Conservation (phyloP, 2,329 filamentous ascomycete genomes). For the Iodosphaeria phyllophila region DNA sequence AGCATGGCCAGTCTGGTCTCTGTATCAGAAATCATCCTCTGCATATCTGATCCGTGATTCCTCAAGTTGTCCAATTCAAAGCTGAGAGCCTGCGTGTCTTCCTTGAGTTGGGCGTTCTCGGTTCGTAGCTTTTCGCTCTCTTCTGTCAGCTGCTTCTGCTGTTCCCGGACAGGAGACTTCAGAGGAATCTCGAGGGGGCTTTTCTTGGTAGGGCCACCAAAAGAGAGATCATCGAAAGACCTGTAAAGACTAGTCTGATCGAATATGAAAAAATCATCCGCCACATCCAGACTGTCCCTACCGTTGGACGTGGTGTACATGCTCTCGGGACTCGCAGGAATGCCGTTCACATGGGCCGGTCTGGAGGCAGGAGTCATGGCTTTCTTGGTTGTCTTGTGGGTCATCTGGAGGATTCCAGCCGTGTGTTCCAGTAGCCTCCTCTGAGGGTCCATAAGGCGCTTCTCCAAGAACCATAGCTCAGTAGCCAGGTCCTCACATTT, state of each 20-base stretch:
- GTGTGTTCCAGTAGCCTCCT: slow-evolving; percentile 72
- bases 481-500: slow-evolving; percentile 74
- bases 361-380: slow-evolving; percentile 22
- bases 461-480: slow-evolving; percentile 66
- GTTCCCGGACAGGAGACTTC: slow-evolving; percentile 36
- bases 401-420: slow-evolving; percentile 78
- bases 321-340: slow-evolving; percentile 61
- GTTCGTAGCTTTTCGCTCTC: slow-evolving; percentile 26
- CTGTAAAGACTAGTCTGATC: slow-evolving; percentile 62
- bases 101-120: slow-evolving; percentile 21
- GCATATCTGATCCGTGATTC: slow-evolving; percentile 17
- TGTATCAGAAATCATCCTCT: slow-evolving; percentile 37
- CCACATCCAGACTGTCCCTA: slow-evolving; percentile 35
- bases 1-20: slow-evolving; percentile 49
- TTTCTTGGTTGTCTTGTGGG: slow-evolving; percentile 58
- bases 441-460: slow-evolving; percentile 55
- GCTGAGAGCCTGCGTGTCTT: slow-evolving; percentile 14
- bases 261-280: slow-evolving; percentile 43
- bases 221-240: slow-evolving; percentile 32
- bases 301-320: slow-evolving; percentile 50
- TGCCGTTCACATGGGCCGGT: slow-evolving; percentile 28
- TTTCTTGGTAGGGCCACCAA: slow-evolving; percentile 16
- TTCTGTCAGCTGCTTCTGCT: slow-evolving; percentile 28
- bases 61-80: slow-evolving; percentile 18
- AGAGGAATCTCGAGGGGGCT: slow-evolving; percentile 36